These are phyloP conservation scores for Globisporangium cylindrosporum DNA, from an alignment of 352 stramenopile genomes.

Conservation along the genomic window DNA sequence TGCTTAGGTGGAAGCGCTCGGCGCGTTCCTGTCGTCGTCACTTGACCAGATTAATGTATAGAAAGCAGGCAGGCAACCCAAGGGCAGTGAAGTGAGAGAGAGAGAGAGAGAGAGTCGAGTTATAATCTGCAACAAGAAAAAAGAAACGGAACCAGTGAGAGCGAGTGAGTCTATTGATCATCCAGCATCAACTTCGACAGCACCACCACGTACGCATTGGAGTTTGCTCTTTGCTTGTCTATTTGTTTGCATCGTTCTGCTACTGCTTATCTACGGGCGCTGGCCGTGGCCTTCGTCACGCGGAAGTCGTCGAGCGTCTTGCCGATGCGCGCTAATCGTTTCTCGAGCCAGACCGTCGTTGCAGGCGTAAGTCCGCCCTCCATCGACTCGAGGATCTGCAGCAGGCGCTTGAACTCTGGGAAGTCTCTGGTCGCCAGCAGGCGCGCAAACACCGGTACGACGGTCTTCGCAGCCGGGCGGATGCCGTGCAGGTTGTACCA, in stretches of 20 bases:
- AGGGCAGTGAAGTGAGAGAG: not conserved
- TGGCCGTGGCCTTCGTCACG: not conserved
- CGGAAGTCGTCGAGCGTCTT: slow-evolving; percentile 68
- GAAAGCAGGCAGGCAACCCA: slow-evolving; percentile 2
- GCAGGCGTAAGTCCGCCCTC: slow-evolving; percentile 58
- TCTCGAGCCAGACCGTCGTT: slow-evolving; percentile 73
- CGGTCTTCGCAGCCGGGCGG: slow-evolving; percentile 63
- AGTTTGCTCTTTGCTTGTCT: slow-evolving; percentile 10
- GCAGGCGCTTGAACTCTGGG: slow-evolving; percentile 58
- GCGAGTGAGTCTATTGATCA: not conserved
- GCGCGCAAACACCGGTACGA: slow-evolving; percentile 65
- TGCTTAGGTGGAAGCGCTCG: slow-evolving; percentile 56
- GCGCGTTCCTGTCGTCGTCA: slow-evolving; percentile 53
- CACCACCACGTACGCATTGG: not conserved
- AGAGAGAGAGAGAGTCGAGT: not conserved
- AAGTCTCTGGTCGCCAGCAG: slow-evolving; percentile 50
- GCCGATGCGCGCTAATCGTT: slow-evolving; percentile 44
- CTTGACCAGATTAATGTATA: slow-evolving; percentile 75
- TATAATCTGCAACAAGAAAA: slow-evolving; percentile 1
- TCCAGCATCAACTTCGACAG: not conserved
- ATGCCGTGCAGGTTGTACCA: slow-evolving; percentile 84
- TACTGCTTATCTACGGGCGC: slow-evolving; percentile 8
- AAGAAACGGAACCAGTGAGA: not conserved
- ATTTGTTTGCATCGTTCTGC: not conserved
- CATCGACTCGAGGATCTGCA: slow-evolving; percentile 81